Evolutionary conservation across 768 basidiomycete species (phyloP), one percentile per base, ranked within the genome.

Genomic region (Thelephora aurantiotincta): DNA sequence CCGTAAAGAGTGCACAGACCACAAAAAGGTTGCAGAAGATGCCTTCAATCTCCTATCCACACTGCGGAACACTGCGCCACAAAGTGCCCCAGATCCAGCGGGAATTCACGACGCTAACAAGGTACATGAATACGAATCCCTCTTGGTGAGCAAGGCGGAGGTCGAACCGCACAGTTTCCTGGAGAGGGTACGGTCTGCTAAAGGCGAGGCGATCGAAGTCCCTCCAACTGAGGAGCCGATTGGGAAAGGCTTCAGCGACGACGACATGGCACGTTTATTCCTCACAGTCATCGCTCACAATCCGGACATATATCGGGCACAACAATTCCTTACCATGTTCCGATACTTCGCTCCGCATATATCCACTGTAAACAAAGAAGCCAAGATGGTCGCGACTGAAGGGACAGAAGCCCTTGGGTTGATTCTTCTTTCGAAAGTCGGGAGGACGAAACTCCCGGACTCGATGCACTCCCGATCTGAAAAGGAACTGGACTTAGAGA

Each of bases 221-320:
- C 65, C 70, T 22, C 62, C 78, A 44, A 76, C 75, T 2, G 75
- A 79, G 26, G 71, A 80, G 59, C 78, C 78, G 51, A 78, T 80
- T 57, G 66, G 70, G 16, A 68, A 68, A 50, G 63, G 68, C 2
- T 68, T 89, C 12, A 66, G 66, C 16, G 66, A 81, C 55, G 80
- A 81, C 50, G 69, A 87, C 55, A 68, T 86, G 20, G 74, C 84
- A 23, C 74, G 78, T 13, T 68, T 89, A 6, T 77, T 86, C 57
- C 68, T 87, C 26, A 88, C 85, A 1, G 79, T 89, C 50, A 83
- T 89, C 47, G 84, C 82, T 5, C 80, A 86, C 52, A 79, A 86
- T 58, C 70, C 79, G 13, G 68, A 72, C 4, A 78, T 78, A 43
- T 60, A 73, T 19, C 77, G 84, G 18, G 79, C 84, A 2, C 75